A percentile compares a stretch with the other conserved stretches of the same genome.
Evolutionary conservation across 2,329 filamentous ascomycete genomes (phyloP).

Genomic region (Corynespora cassiicola): DNA sequence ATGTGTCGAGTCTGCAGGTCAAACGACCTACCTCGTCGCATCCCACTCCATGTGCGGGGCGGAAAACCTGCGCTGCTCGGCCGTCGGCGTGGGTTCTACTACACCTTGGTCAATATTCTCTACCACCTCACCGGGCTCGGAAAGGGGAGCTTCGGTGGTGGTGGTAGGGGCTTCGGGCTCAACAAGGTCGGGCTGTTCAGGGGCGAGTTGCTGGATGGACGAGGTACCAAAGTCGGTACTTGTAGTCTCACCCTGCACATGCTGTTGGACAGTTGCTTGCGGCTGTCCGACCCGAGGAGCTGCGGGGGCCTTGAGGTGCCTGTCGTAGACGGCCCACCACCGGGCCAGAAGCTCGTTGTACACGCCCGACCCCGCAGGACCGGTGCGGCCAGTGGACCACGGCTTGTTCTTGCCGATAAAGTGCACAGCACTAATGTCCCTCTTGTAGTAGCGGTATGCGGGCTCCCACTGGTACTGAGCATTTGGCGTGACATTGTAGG

Average conservation of each 20-base stretch:
- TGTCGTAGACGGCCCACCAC: constrained; percentile 96
- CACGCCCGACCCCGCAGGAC: constrained; percentile 62
- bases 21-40: constrained; percentile 60
- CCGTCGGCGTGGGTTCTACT: constrained; percentile 51
- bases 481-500: constrained; percentile 96
- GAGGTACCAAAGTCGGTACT: constrained; percentile 19
- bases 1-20: neutral
- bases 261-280: constrained; percentile 22
- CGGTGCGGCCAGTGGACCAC: constrained; percentile 62
- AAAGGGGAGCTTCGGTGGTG: constrained; percentile 51
- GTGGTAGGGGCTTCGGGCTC: constrained; percentile 38
- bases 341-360: constrained; percentile 84
- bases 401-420: constrained; percentile 94
- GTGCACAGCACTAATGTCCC: constrained; percentile 87
- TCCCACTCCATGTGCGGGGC: constrained; percentile 69
- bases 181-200: constrained; percentile 23
- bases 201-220: constrained; percentile 19
- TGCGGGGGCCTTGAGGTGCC: constrained; percentile 68
- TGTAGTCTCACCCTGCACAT: constrained; percentile 37
- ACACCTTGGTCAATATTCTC: constrained; percentile 53
- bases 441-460: constrained; percentile 91
- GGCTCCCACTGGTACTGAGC: constrained; percentile 97
- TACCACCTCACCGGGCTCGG: constrained; percentile 50
- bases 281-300: constrained; percentile 10
- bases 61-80: constrained; percentile 60